These are phyloP conservation scores for Scortechinia acanthostroma DNA, from an alignment of 2,329 filamentous ascomycete genomes.

Conservation along the genomic window DNA sequence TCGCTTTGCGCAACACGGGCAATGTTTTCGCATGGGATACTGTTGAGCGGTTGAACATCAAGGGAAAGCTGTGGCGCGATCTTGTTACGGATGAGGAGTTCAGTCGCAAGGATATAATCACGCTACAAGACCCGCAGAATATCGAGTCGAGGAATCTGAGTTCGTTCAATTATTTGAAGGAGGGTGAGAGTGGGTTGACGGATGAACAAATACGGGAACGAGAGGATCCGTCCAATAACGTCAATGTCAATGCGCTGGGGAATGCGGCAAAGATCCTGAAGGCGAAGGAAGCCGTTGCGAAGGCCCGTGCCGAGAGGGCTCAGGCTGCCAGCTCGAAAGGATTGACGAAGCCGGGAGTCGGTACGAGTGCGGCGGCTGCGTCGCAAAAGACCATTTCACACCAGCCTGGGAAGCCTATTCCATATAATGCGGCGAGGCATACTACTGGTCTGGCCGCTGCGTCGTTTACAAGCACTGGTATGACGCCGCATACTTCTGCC, in stretches of 20 bases:
- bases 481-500: constrained; percentile 84
- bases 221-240: constrained; percentile 58
- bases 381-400: constrained; percentile 15
- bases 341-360: constrained; percentile 31
- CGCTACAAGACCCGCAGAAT: constrained; percentile 91
- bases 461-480: constrained; percentile 87
- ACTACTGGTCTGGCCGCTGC: constrained; percentile 87
- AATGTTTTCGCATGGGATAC: constrained; percentile 98
- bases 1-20: constrained; percentile 71
- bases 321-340: constrained; percentile 44
- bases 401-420: constrained; percentile 4
- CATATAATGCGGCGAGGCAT: constrained; percentile 78
- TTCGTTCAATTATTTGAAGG: constrained; percentile 81
- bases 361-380: constrained; percentile 15
- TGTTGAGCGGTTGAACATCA: constrained; percentile 88
- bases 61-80: constrained; percentile 91
- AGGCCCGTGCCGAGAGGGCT: constrained; percentile 70
- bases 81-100: constrained; percentile 83
- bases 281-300: constrained; percentile 89
- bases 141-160: constrained; percentile 74
- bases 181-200: constrained; percentile 64
- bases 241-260: constrained; percentile 76
- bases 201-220: constrained; percentile 61
- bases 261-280: constrained; percentile 78
- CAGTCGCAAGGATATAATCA: constrained; percentile 84